These are phyloP conservation scores for Berkeleyomyces basicola DNA, from an alignment of 2,329 filamentous ascomycete species.

Conservation along the genomic window DNA sequence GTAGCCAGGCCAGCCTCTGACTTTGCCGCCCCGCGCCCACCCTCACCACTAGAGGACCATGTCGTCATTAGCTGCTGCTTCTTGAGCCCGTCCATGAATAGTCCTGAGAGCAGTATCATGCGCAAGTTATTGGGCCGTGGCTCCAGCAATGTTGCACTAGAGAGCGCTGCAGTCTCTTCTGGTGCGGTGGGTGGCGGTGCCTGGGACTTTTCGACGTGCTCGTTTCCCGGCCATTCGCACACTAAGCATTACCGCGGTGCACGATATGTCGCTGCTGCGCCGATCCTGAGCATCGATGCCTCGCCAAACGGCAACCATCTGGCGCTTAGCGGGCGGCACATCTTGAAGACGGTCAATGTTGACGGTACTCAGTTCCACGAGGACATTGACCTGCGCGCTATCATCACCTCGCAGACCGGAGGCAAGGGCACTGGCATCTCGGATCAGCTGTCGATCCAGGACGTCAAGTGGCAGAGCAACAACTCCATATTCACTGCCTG, in stretches of 20 bases:
- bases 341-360: constrained; percentile 43
- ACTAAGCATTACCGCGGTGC: constrained; percentile 40
- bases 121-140: constrained; percentile 43
- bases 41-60: neutral
- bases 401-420: constrained; percentile 34
- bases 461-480: constrained; percentile 41
- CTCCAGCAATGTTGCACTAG: constrained; percentile 29
- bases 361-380: constrained; percentile 38
- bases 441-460: constrained; percentile 47
- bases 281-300: constrained; percentile 41
- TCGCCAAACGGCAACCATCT: constrained; percentile 39
- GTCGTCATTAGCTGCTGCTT: neutral
- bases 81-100: constrained; percentile 8
- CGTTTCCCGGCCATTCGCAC: constrained; percentile 21
- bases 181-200: constrained; percentile 19
- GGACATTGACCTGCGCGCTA: constrained; percentile 39
- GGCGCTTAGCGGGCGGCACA: constrained; percentile 41
- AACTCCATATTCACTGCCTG: constrained; percentile 45
- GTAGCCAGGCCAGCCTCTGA: neutral
- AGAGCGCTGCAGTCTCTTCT: constrained; percentile 23
- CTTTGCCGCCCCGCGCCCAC: neutral
- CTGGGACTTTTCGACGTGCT: neutral
- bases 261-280: constrained; percentile 32
- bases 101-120: constrained; percentile 34
- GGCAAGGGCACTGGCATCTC: constrained; percentile 21